A percentile compares a stretch with the other conserved stretches of the same genome.
phyloP scores from a whole-genome alignment of 139 green algal genomes.

The Penium margaritaceum region DNA sequence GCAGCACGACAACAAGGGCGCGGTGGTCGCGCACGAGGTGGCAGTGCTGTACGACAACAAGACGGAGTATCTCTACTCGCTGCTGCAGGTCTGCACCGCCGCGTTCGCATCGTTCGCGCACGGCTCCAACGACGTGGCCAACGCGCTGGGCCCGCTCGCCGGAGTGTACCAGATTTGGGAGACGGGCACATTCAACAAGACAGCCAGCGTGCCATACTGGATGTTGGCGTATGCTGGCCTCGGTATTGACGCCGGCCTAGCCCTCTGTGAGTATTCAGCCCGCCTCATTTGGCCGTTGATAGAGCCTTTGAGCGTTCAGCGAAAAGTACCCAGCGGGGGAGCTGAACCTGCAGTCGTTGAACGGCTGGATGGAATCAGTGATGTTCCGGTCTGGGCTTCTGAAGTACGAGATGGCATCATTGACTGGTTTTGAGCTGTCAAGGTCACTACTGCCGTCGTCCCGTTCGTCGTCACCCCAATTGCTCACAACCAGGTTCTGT shows the following conservation, averaged over 20 bases:
- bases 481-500: too few relatives aligned
- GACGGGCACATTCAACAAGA: conserved; percentile 9
- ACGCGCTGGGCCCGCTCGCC: conserved; percentile 57
- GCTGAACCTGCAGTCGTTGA: too few relatives aligned
- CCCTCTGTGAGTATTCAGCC: background rate
- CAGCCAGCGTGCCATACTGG: conserved; percentile 22
- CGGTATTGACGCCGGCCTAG: background rate
- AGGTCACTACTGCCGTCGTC: background rate
- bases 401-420: too few relatives aligned
- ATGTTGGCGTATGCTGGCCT: conserved; percentile 13
- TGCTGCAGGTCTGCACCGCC: conserved; percentile 75
- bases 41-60: conserved; percentile 59
- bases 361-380: too few relatives aligned
- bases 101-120: conserved; percentile 70
- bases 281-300: background rate
- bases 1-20: background rate
- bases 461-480: too few relatives aligned
- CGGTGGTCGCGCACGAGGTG: background rate
- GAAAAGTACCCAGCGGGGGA: too few relatives aligned
- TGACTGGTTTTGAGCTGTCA: too few relatives aligned
- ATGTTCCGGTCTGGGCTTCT: too few relatives aligned
- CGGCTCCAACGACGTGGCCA: conserved; percentile 51
- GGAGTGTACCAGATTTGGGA: conserved; percentile 48
- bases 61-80: conserved; percentile 57
- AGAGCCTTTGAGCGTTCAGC: too few relatives aligned